These are phyloP conservation scores for Ploettnerulaceae sp. DNA, from an alignment of 2,329 filamentous ascomycete genomes.

Conservation along the genomic window DNA sequence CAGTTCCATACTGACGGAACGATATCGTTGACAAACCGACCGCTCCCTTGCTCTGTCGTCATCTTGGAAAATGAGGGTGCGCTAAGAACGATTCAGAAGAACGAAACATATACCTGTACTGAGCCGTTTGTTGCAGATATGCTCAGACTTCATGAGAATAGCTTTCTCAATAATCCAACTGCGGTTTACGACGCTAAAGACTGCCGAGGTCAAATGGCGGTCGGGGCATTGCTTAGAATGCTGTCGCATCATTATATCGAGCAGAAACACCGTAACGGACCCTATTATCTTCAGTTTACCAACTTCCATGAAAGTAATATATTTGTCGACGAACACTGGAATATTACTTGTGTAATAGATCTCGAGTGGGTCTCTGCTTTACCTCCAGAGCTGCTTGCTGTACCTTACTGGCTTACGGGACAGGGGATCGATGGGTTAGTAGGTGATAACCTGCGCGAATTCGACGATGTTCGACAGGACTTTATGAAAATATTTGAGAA, in stretches of 20 bases:
- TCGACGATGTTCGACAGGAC: no score
- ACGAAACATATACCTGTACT: constrained; percentile 32
- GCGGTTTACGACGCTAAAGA: constrained; percentile 24
- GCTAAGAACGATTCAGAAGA: constrained; percentile 29
- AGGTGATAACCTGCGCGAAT: no score
- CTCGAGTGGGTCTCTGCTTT: constrained; percentile 36
- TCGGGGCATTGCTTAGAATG: constrained; percentile 24
- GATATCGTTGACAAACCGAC: constrained; percentile 35
- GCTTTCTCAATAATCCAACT: constrained; percentile 28
- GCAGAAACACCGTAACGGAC: constrained; percentile 27
- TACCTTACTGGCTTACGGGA: constrained; percentile 35
- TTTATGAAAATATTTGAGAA: no score
- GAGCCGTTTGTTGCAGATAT: constrained; percentile 24
- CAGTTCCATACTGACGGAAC: constrained; percentile 32
- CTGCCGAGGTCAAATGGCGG: constrained; percentile 31
- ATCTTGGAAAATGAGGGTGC: constrained; percentile 36
- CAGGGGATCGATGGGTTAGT: constrained; percentile 21
- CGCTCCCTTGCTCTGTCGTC: constrained; percentile 28
- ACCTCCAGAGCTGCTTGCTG: constrained; percentile 30
- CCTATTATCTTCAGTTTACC: constrained; percentile 32
- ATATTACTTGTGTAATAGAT: constrained; percentile 35
- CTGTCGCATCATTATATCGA: constrained; percentile 30
- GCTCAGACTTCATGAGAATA: constrained; percentile 27
- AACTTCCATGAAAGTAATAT: constrained; percentile 36
- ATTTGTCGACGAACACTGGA: constrained; percentile 36